phyloP scores from a whole-genome alignment of 768 basidiomycete genomes.

The Pulveroboletus sp. region DNA sequence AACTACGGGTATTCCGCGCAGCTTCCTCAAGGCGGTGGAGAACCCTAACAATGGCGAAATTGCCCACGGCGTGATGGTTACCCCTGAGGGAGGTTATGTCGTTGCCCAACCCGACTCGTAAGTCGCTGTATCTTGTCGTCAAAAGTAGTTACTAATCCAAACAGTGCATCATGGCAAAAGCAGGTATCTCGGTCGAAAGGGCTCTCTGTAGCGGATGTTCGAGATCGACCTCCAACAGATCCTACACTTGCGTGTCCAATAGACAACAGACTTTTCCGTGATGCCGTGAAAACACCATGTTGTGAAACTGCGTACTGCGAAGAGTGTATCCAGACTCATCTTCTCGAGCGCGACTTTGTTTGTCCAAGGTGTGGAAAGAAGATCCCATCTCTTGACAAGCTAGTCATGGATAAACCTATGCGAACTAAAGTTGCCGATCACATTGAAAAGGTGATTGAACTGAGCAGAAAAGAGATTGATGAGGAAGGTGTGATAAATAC shows the following conservation, averaged over 20 bases:
- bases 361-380: conserved; percentile 90
- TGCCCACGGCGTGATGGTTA: conserved; percentile 93
- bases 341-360: conserved; percentile 91
- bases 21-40: conserved; percentile 95
- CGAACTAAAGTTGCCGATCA: conserved; percentile 77
- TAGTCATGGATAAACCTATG: conserved; percentile 73
- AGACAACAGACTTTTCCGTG: conserved; percentile 89
- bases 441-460: conserved; percentile 76
- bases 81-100: conserved; percentile 96
- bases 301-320: conserved; percentile 91
- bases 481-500: conserved; percentile 37
- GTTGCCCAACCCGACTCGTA: conserved; percentile 95
- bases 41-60: conserved; percentile 69
- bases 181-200: conserved; percentile 77
- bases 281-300: conserved; percentile 94
- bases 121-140: conserved; percentile 30
- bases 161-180: conserved; percentile 91
- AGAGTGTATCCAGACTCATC: conserved; percentile 92
- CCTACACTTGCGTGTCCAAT: conserved; percentile 79
- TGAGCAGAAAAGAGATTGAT: conserved; percentile 58
- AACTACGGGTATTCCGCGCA: conserved; percentile 96
- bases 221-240: conserved; percentile 80
- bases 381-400: conserved; percentile 84
- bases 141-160: not conserved
- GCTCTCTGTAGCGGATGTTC: conserved; percentile 83